Evolutionary conservation across 331 rosid genomes (phyloP), one percentile per base, ranked within the genome.

Genomic region (Phaseolus coccineus): DNA sequence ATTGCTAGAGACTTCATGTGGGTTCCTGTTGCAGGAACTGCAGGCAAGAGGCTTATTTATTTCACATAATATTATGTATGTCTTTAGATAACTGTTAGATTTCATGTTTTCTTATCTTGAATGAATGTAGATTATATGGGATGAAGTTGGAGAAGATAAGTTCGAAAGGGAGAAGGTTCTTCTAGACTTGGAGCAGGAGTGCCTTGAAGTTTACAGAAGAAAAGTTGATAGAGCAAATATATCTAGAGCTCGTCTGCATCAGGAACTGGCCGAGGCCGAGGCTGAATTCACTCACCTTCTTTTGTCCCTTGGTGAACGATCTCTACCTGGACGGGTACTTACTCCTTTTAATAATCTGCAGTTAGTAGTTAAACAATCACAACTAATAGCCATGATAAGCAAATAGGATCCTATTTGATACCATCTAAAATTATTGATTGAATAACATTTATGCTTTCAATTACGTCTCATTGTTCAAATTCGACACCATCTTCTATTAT

Each of bases 281-380:
- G 99, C 99, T 56, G 98, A 96, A 73, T 91, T 90, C 44, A 96
- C 98, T 11, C 98, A 93, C 87, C 99, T 96, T 84, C 96, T 96
- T 52, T 78, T 93, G 88, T 91, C 94, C 59, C 99, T 96, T 4
- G 98, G 94, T 19, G 98, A 96, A 91, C 81, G 91, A 68, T 91
- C 97, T 74, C 91, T 91, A 51, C 98, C 98, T 14, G 96, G 92
- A 84, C 85, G 99, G 99, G 99, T 96, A 93, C 22, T n/a, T 51
- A 55, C 79, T 67, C 76, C 61, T 50, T 68, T 52, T 58, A 30
- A 50, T 69, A 77, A 84, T 64, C 56, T 70, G 11, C 31, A 72
- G 11, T 68, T 68, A 76, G 69, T 52, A 67, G 71, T 82, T 67
- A 70, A 75, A 56, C 50, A 42, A 58, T 77, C 61, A 83, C 37